Evolutionary conservation across 176 grass and related monocot genomes (phyloP), one percentile per base, ranked within the genome.

Genomic region (Neostapfia colusana): DNA sequence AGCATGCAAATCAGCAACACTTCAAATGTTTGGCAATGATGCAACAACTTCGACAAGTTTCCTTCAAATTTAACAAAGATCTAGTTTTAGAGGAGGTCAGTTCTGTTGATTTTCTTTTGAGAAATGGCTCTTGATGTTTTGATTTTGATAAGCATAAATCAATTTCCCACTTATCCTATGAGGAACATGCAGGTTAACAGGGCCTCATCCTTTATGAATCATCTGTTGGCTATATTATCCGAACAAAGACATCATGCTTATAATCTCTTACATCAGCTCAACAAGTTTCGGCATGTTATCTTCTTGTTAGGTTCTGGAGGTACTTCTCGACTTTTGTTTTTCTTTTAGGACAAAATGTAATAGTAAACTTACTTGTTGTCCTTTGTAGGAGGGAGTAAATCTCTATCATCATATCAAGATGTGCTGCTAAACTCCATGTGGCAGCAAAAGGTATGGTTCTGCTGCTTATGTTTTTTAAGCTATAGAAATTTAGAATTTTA

Each of bases 31-130:
- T 91, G 72, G 71, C 88, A 79, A 84, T 79, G 63, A 79, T 97
- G 76, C 86, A 93, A 53, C 86, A 89, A 81, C 78, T 97, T 65
- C 79, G 61, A 80, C 83, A 91, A 35, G 74, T 80, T 79, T 93
- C 88, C 42, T 70, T 89, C 55, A 91, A 87, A 73, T 97, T 97
- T 77, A 90, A 88, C 70, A 93, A 93, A 87, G 88, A 93, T 89
- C 81, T 97, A 51, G 89, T 79, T 39, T 81, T 91, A 54, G 81
- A 89, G 77, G 86, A 93, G 94, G 94, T 93, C 46, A 73, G 85
- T 44, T 66, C 14, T 31, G 56, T 88, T 57, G 46, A 6, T 18
- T 49, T 49, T 49, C n/a, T n/a, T 53, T 53, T 2, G 6, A n/a
- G 49, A n/a, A n/a, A n/a, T 53, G 6, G 6, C 18, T 49, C 4